These are phyloP conservation scores for Talaromyces funiculosus DNA, from an alignment of 2,329 filamentous ascomycete species.

Conservation along the genomic window DNA sequence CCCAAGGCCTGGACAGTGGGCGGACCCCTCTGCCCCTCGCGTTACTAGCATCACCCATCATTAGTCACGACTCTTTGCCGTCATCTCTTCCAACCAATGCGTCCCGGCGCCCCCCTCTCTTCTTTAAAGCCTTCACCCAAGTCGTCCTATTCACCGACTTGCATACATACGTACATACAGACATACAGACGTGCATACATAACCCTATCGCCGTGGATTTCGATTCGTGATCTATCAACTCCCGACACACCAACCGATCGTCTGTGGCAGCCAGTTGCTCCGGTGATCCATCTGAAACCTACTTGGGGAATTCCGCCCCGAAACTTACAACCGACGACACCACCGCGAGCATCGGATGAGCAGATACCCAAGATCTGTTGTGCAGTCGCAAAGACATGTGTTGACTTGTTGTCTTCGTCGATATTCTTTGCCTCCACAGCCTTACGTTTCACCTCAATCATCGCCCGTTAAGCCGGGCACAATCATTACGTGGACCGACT, in stretches of 20 bases:
- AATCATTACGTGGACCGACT: slow-evolving; percentile 4
- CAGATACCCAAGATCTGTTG: neutral
- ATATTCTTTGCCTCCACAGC: neutral
- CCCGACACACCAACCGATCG: neutral
- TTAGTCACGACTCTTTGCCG: neutral
- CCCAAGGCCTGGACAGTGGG: slow-evolving; percentile 1
- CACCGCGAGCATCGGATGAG: neutral
- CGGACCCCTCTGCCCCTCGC: slow-evolving; percentile 6
- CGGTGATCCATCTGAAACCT: slow-evolving; percentile 9
- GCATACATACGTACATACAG: neutral
- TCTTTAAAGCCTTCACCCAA: neutral
- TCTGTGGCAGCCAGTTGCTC: too few relatives aligned
- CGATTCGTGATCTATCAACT: neutral
- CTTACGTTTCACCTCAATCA: slow-evolving; percentile 6
- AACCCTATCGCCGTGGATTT: neutral
- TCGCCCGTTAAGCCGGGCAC: neutral
- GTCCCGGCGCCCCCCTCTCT: neutral
- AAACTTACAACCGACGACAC: neutral
- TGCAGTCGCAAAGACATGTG: neutral
- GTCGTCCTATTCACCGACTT: neutral
- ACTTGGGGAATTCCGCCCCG: slow-evolving; percentile 6
- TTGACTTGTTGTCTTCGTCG: neutral
- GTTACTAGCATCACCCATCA: slow-evolving; percentile 1
- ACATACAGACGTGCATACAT: slow-evolving; percentile 2
- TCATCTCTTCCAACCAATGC: slow-evolving; percentile 4